These are phyloP conservation scores for Eucommia ulmoides DNA, from an alignment of 257 asterid species.

Conservation along the genomic window DNA sequence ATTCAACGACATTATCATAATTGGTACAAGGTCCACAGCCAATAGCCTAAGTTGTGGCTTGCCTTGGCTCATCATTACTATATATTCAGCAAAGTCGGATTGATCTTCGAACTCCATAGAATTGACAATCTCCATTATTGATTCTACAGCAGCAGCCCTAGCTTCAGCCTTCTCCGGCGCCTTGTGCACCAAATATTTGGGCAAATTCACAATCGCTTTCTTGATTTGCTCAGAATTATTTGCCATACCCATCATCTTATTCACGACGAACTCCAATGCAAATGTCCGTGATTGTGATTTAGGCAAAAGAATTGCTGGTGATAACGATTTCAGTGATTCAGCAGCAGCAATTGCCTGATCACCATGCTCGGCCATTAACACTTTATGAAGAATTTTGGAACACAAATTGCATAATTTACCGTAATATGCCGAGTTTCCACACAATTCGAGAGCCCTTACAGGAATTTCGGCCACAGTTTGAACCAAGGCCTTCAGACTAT, in stretches of 20 bases:
- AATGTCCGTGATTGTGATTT: slow-evolving; percentile 55
- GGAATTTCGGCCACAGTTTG: slow-evolving; percentile 70
- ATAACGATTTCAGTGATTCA: slow-evolving; percentile 57
- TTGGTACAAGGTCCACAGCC: slow-evolving; percentile 65
- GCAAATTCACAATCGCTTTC: slow-evolving; percentile 60
- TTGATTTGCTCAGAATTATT: slow-evolving; percentile 30
- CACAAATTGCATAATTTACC: slow-evolving; percentile 47
- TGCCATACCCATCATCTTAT: slow-evolving; percentile 46
- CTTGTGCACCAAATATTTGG: slow-evolving; percentile 59
- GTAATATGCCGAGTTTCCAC: slow-evolving; percentile 37
- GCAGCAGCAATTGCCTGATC: slow-evolving; percentile 54
- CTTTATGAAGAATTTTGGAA: slow-evolving; percentile 40
- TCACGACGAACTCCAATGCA: slow-evolving; percentile 51
- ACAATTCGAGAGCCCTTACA: slow-evolving; percentile 34
- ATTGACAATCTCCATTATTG: slow-evolving; percentile 60
- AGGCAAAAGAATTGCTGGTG: slow-evolving; percentile 39
- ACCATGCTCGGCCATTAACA: slow-evolving; percentile 66
- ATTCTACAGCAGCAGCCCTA: slow-evolving; percentile 75
- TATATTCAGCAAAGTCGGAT: slow-evolving; percentile 45
- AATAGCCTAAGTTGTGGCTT: slow-evolving; percentile 65
- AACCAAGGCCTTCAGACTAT: slow-evolving; percentile 73
- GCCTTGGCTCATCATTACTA: slow-evolving; percentile 78
- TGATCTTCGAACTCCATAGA: slow-evolving; percentile 47
- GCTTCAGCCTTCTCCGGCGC: slow-evolving; percentile 84
- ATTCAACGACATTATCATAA: slow-evolving; percentile 32